phyloP scores from a whole-genome alignment of 495 filamentous ascomycete species.

The Daldinia concentrica region DNA sequence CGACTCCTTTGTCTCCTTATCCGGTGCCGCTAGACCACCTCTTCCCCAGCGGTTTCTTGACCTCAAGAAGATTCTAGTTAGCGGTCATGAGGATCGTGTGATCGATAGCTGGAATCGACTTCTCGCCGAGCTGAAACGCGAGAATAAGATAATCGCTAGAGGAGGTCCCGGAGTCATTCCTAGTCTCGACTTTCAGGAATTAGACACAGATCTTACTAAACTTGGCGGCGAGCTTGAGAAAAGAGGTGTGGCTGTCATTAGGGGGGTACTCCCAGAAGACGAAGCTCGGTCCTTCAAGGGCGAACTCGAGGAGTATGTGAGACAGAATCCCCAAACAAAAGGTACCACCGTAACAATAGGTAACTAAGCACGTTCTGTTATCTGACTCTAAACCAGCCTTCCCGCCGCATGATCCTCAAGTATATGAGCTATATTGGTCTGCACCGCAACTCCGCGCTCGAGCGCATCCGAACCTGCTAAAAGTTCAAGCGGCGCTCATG shows the following conservation, averaged over 20 bases:
- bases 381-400: conserved; percentile 57
- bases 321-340: conserved; percentile 66
- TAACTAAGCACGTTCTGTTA: neutral
- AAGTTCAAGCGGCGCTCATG: conserved; percentile 76
- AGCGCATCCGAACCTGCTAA: conserved; percentile 73
- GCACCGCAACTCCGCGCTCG: conserved; percentile 77
- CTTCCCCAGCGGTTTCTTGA: conserved; percentile 77
- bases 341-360: conserved; percentile 40
- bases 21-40: conserved; percentile 68
- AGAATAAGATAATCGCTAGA: conserved; percentile 60
- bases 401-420: conserved; percentile 67
- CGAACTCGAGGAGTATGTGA: conserved; percentile 68
- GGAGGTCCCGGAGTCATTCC: conserved; percentile 62
- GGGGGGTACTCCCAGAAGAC: conserved; percentile 67
- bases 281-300: conserved; percentile 67
- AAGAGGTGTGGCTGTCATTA: conserved; percentile 70
- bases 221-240: conserved; percentile 63
- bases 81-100: conserved; percentile 69
- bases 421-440: conserved; percentile 92
- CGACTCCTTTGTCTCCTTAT: conserved; percentile 82
- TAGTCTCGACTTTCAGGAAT: conserved; percentile 64
- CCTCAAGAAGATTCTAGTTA: conserved; percentile 73
- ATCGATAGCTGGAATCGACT: conserved; percentile 75
- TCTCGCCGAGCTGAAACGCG: conserved; percentile 61
- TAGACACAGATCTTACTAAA: conserved; percentile 58